These are phyloP conservation scores for Agrocybe praecox DNA, from an alignment of 768 basidiomycete genomes.

Conservation along the genomic window DNA sequence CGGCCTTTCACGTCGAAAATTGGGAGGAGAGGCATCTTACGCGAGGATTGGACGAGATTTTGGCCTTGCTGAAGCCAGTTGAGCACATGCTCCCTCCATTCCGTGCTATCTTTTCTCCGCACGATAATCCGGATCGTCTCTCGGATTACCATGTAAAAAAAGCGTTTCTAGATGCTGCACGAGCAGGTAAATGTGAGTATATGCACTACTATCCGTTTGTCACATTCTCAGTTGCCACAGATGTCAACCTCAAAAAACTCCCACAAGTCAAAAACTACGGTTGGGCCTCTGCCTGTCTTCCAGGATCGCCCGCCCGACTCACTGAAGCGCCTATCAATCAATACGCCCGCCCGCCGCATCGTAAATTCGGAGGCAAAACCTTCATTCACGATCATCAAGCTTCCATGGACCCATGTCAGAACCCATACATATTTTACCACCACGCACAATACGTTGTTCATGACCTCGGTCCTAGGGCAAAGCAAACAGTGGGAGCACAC, in stretches of 20 bases:
- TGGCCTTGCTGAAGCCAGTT: constrained; percentile 43
- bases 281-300: constrained; percentile 39
- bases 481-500: constrained; percentile 42
- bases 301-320: constrained; percentile 28
- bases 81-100: constrained; percentile 46
- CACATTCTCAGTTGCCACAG: constrained; percentile 15
- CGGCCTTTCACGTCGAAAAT: not conserved
- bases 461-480: constrained; percentile 42
- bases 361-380: constrained; percentile 27
- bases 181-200: constrained; percentile 33
- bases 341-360: constrained; percentile 10
- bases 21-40: not conserved
- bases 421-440: constrained; percentile 36
- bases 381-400: constrained; percentile 49
- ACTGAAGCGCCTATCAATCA: constrained; percentile 24
- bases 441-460: constrained; percentile 57
- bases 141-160: constrained; percentile 35
- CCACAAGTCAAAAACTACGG: constrained; percentile 31
- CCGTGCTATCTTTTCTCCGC: constrained; percentile 49
- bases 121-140: constrained; percentile 45
- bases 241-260: constrained; percentile 31
- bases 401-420: constrained; percentile 49
- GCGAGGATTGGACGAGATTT: constrained; percentile 20
- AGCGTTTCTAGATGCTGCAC: constrained; percentile 36
- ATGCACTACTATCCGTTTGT: not conserved